Base-by-base conservation (phyloP, 768 basidiomycete genomes). In the Agaricus subrufescens region DNA sequence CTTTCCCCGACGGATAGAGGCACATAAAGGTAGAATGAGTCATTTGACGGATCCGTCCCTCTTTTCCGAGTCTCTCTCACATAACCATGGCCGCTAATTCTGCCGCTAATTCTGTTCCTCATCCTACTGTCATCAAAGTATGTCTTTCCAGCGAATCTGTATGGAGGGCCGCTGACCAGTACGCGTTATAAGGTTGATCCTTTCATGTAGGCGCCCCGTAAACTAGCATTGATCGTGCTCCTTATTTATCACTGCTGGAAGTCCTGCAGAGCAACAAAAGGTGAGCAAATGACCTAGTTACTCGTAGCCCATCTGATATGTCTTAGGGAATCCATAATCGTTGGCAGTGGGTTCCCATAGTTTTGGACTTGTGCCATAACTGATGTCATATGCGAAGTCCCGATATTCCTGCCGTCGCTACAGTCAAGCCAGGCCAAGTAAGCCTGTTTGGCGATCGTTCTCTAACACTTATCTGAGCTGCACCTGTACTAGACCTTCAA, bases 281-380 rank as follows among this genome's bases (percentile, higher is more conserved):
- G 87, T 84, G 34, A 7, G 69, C 15, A 46, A 10, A 37, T 25
- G 4, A 25, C 37, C 26, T 11, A 14, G 26, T 37, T 5, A 50
- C 10, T 43, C 46, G n/a, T 30, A 15, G 3, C 45, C 37, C 19
- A 40, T 58, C 27, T 26, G 3, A 42, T 50, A 9, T 3, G n/a
- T 26, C 29, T 0, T 51, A 86, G 84, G 82, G 83, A 27, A 62
- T 87, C 10, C 86, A 87, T 61, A 87, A 87, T 64, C 83, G 86
- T 46, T 87, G 86, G 86, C 86, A 87, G 85, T 87, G 69, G 66
- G 86, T 72, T 10, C 42, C 23, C 8, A 27, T 12, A 37, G 4
- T 4, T 27, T 1, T 37, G 12, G 3, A 34, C 34, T 34, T 34
- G 34, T 44, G 31, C 12, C 7, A 12, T 26, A 43, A 31, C 23